phyloP scores from a whole-genome alignment of 1,284 basidiomycete species.

The Ceratobasidium sp. region DNA sequence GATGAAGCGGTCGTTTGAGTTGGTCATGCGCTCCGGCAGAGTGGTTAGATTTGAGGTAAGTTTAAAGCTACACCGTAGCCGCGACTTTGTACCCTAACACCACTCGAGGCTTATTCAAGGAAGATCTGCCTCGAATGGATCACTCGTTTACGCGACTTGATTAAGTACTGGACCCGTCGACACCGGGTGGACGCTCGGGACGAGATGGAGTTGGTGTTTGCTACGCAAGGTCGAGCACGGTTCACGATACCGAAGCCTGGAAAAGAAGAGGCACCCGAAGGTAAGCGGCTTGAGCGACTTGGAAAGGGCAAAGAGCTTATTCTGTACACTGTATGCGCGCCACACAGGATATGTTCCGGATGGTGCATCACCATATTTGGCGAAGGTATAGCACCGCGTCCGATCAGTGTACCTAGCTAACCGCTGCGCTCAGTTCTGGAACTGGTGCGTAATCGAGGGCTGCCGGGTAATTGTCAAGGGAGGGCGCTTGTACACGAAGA shows the following conservation, averaged over 20 bases:
- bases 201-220: conserved; percentile 77
- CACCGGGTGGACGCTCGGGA: conserved; percentile 72
- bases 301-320: neutral
- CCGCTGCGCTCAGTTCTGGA: conserved; percentile 66
- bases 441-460: conserved; percentile 78
- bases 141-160: conserved; percentile 67
- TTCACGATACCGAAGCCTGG: conserved; percentile 55
- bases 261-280: conserved; percentile 35
- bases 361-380: conserved; percentile 44
- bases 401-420: conserved; percentile 57
- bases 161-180: conserved; percentile 76
- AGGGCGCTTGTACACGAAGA: conserved; percentile 72
- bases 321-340: neutral
- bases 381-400: conserved; percentile 28
- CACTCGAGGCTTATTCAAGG: conserved; percentile 49
- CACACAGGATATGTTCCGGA: conserved; percentile 41
- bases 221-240: conserved; percentile 59
- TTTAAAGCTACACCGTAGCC: conserved; percentile 10
- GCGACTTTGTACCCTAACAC: conserved; percentile 57
- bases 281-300: neutral
- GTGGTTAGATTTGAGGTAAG: conserved; percentile 77
- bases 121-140: conserved; percentile 78
- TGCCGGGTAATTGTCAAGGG: conserved; percentile 74
- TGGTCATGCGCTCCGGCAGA: conserved; percentile 71
- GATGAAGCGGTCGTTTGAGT: conserved; percentile 76